phyloP scores from a whole-genome alignment of 306 rosid genomes.

The Lathyrus oleraceus region DNA sequence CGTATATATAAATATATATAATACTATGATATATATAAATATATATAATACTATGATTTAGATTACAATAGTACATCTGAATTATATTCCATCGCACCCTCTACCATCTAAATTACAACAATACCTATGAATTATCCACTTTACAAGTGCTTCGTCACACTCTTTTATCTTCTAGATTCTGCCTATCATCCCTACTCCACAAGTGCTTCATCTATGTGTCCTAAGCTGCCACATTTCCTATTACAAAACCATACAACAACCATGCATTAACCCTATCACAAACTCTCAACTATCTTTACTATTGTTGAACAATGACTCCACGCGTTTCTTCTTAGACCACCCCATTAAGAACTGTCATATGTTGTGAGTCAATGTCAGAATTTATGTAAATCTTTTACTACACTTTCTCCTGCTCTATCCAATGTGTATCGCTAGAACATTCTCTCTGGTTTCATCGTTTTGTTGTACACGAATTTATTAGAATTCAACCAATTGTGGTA shows the following conservation, averaged over 20 bases:
- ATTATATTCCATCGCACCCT: too few species aligned
- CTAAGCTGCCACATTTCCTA: constrained; percentile 46
- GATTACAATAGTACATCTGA: too few species aligned
- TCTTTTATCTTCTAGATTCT: not conserved
- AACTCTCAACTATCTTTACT: constrained; percentile 23
- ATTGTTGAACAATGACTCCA: constrained; percentile 35
- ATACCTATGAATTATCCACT: too few species aligned
- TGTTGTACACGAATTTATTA: not conserved
- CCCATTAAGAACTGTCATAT: constrained; percentile 32
- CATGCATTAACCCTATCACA: constrained; percentile 14
- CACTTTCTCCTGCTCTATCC: not conserved
- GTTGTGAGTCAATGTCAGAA: constrained; percentile 27
- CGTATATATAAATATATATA: too few species aligned
- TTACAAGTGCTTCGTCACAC: too few species aligned
- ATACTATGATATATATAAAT: too few species aligned
- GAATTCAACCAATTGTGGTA: not conserved
- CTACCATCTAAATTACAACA: too few species aligned
- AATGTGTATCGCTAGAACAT: constrained; percentile 30
- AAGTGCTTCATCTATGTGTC: constrained; percentile 22
- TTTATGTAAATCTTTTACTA: constrained; percentile 14
- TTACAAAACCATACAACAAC: constrained; percentile 24
- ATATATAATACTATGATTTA: too few species aligned
- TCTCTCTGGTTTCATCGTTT: constrained; percentile 19
- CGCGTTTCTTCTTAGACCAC: constrained; percentile 44
- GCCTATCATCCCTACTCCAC: too few species aligned